phyloP scores from a whole-genome alignment of 306 rosid genomes.

The Inga oerstediana region DNA sequence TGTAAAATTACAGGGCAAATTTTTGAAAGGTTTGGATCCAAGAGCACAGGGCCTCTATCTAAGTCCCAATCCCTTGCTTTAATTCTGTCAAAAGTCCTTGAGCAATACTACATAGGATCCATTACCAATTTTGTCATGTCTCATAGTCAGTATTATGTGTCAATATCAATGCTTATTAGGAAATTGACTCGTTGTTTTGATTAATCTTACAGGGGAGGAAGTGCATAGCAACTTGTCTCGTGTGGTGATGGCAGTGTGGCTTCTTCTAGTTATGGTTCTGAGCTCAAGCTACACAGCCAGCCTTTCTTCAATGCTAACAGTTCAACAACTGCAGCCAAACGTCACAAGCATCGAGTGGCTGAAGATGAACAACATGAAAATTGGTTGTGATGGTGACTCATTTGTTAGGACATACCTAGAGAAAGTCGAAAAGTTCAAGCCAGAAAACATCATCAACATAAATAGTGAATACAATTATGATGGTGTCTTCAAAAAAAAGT shows the following conservation, averaged over 20 bases:
- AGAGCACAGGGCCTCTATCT: not conserved
- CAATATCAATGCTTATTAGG: not conserved
- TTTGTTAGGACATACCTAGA: constrained; percentile 52
- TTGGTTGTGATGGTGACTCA: constrained; percentile 65
- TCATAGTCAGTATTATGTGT: not conserved
- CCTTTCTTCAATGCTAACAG: constrained; percentile 73
- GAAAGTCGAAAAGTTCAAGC: constrained; percentile 39
- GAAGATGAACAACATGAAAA: constrained; percentile 39
- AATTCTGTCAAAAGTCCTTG: not conserved
- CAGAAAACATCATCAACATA: constrained; percentile 33
- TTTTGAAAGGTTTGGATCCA: no score
- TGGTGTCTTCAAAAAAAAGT: constrained; percentile 25
- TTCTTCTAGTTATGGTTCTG: constrained; percentile 57
- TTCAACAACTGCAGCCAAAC: constrained; percentile 44
- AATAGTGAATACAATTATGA: constrained; percentile 27
- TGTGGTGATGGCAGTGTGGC: constrained; percentile 58
- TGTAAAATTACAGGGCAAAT: no score
- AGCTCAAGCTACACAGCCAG: constrained; percentile 75
- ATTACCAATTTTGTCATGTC: not conserved
- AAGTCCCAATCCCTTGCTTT: not conserved
- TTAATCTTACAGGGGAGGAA: constrained; percentile 51
- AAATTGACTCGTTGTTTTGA: not conserved
- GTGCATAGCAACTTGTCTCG: constrained; percentile 51
- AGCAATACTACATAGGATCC: not conserved
- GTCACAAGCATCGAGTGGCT: constrained; percentile 45